A percentile compares a stretch with the other conserved stretches of the same genome.
These are phyloP conservation scores for Chrysosporium queenslandicum DNA, from an alignment of 2,329 filamentous ascomycete species.

Conservation along the genomic window DNA sequence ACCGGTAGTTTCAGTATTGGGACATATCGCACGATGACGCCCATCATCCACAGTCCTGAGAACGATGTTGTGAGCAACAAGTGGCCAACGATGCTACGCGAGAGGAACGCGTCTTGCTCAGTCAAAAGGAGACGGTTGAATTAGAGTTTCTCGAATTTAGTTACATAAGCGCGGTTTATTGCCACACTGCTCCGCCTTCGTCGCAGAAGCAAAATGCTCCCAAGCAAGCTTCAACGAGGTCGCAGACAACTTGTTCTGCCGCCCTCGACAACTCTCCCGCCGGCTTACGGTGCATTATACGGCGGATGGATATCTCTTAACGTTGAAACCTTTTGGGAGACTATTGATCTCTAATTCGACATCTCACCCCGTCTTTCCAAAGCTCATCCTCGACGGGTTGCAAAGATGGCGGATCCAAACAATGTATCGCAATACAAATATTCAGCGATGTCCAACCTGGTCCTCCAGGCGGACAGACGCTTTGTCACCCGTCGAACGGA, in stretches of 20 bases:
- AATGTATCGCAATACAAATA: conserved; percentile 97
- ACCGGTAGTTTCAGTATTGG: conserved; percentile 1
- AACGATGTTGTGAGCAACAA: neutral
- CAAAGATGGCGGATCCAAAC: conserved; percentile 57
- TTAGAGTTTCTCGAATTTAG: too few species aligned
- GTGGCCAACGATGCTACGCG: neutral
- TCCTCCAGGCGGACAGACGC: conserved; percentile 96
- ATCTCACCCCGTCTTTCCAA: neutral
- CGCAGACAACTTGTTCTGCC: neutral
- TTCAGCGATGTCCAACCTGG: conserved; percentile 99
- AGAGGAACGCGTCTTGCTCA: neutral
- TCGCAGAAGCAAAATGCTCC: neutral
- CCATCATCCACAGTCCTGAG: conserved; percentile 12
- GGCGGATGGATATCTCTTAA: neutral
- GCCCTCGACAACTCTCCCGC: neutral
- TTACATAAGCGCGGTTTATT: neutral
- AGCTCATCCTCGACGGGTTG: conserved; percentile 6
- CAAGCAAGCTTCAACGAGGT: neutral
- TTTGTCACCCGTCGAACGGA: conserved; percentile 88
- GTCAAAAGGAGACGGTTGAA: too few species aligned
- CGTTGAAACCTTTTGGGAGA: neutral
- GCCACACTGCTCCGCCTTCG: conserved; percentile 4
- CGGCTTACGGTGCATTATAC: neutral
- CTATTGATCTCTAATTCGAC: conserved; percentile 13
- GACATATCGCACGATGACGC: conserved; percentile 4